Percentiles rank a stretch among this genome's conserved stretches.
These are phyloP conservation scores for Tetrapisispora taiwanensis DNA, from an alignment of 805 yeast species.

Conservation along the genomic window DNA sequence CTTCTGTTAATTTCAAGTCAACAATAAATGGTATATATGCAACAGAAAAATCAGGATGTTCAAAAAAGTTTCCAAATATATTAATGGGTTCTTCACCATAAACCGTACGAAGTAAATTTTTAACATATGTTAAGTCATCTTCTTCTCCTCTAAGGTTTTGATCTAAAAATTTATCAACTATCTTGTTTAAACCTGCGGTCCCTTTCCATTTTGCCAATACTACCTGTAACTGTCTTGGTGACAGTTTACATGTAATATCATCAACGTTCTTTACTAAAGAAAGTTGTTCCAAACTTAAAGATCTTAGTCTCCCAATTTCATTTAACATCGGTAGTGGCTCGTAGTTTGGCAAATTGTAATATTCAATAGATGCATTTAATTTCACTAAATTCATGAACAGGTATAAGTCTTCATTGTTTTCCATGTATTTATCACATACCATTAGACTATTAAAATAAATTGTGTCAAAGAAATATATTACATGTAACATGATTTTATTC, in stretches of 20 bases:
- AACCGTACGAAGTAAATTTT: background rate
- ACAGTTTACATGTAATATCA: background rate
- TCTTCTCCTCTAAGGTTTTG: background rate
- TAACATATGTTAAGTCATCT: background rate
- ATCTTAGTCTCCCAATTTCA: conserved; percentile 1
- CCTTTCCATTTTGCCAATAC: background rate
- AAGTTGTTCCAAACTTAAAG: background rate
- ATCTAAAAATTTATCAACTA: background rate
- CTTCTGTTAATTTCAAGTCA: background rate
- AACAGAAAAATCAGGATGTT: background rate
- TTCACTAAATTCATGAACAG: conserved; percentile 1
- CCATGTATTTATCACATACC: background rate
- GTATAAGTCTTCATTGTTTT: background rate
- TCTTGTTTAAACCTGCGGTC: background rate
- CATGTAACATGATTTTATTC: background rate
- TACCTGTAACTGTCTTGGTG: background rate
- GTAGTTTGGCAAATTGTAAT: background rate
- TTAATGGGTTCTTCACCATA: background rate
- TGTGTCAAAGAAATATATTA: background rate
- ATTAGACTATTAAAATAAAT: conserved; percentile 1
- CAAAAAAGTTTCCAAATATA: background rate
- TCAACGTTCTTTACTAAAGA: background rate
- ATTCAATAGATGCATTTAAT: background rate
- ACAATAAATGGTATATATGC: background rate
- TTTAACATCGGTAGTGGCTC: conserved; percentile 1